These are phyloP conservation scores for Scedosporium boydii DNA, from an alignment of 2,329 filamentous ascomycete genomes.

Conservation along the genomic window DNA sequence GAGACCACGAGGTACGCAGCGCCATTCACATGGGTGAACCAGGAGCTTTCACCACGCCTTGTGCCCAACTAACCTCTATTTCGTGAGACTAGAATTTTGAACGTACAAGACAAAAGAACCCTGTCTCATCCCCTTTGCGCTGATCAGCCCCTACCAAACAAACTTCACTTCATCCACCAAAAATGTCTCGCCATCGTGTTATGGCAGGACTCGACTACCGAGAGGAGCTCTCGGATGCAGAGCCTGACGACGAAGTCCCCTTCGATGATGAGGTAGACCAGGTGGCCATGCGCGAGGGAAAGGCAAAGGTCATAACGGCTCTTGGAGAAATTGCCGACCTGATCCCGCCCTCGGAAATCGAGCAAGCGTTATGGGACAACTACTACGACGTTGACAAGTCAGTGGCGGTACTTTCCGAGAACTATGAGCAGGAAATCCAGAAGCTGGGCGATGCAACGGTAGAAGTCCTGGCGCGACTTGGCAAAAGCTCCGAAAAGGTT, in stretches of 20 bases:
- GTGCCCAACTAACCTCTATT: too few species aligned
- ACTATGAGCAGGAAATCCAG: conserved; percentile 23
- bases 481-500: conserved; percentile 45
- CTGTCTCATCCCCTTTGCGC: too few species aligned
- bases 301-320: neutral
- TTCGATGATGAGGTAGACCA: conserved; percentile 30
- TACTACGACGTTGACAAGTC: conserved; percentile 80
- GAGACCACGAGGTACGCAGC: too few species aligned
- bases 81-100: too few species aligned
- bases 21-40: too few species aligned
- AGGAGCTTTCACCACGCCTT: too few species aligned
- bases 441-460: conserved; percentile 55
- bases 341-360: conserved; percentile 51
- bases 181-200: conserved; percentile 6
- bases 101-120: too few species aligned
- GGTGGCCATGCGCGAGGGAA: conserved; percentile 4
- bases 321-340: conserved; percentile 25
- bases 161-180: neutral
- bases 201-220: conserved; percentile 11
- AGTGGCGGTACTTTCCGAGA: conserved; percentile 62
- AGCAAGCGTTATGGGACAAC: conserved; percentile 81
- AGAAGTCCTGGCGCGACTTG: conserved; percentile 58
- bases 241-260: conserved; percentile 25
- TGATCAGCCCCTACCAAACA: too few species aligned
- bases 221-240: conserved; percentile 28